These are phyloP conservation scores for Corylus heterophylla DNA, from an alignment of 306 rosid genomes.

Conservation along the genomic window DNA sequence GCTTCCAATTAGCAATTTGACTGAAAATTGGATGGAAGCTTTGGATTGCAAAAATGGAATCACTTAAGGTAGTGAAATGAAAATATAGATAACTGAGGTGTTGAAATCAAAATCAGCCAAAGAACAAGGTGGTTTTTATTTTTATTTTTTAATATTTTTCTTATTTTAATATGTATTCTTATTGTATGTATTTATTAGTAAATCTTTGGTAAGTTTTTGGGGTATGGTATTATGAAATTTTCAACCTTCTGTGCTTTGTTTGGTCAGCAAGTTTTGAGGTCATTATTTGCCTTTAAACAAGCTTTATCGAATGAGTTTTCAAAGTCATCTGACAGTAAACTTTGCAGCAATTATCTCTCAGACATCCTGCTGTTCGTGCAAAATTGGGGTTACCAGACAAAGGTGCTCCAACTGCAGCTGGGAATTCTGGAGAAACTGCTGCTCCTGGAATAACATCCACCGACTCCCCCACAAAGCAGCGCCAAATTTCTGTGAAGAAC, in stretches of 20 bases:
- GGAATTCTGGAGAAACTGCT: conserved; percentile 30
- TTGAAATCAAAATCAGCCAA: no score
- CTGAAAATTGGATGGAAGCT: no score
- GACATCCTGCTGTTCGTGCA: conserved; percentile 64
- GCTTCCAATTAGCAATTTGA: no score
- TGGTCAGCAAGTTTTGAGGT: not conserved
- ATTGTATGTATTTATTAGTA: not conserved
- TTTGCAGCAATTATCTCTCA: conserved; percentile 71
- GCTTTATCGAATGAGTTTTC: not conserved
- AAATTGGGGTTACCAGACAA: conserved; percentile 63
- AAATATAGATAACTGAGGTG: no score
- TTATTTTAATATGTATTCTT: no score
- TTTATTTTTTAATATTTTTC: no score
- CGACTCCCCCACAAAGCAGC: conserved; percentile 56
- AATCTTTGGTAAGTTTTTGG: not conserved
- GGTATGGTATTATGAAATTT: not conserved
- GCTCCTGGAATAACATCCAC: conserved; percentile 36
- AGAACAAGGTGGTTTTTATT: no score
- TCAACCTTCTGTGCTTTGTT: not conserved
- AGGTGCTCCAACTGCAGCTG: conserved; percentile 28
- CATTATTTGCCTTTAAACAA: not conserved
- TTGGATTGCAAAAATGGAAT: no score
- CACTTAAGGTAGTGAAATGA: no score
- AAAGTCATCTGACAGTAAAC: conserved; percentile 23
- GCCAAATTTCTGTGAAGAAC: conserved; percentile 48